Evolutionary conservation across 2,329 filamentous ascomycete species (phyloP).

Genomic region (Microsporum canis): DNA sequence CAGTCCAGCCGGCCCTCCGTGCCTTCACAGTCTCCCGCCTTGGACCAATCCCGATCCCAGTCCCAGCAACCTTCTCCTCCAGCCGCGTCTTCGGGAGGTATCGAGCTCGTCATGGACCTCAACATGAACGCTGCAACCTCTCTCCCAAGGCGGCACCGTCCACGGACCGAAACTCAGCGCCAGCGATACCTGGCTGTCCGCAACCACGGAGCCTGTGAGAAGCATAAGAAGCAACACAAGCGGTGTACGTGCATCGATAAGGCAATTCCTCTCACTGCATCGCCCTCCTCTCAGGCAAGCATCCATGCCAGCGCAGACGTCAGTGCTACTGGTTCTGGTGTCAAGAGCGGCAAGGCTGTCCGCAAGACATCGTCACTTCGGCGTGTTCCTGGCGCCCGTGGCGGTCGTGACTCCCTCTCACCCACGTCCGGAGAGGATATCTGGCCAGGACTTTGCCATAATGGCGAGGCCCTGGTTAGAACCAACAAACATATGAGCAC

Average conservation of each 20-base stretch:
- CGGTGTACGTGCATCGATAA: slow-evolving; percentile 32
- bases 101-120: slow-evolving; percentile 33
- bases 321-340: background rate
- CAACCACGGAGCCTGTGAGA: slow-evolving; percentile 34
- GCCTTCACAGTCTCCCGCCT: background rate
- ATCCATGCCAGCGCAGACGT: background rate
- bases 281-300: background rate
- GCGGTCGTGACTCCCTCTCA: background rate
- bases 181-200: slow-evolving; percentile 35
- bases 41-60: background rate
- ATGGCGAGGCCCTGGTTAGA: background rate
- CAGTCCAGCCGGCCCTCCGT: background rate
- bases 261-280: background rate
- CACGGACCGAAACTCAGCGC: slow-evolving; percentile 31
- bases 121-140: slow-evolving; percentile 35
- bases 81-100: slow-evolving; percentile 16
- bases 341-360: background rate
- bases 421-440: background rate
- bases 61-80: background rate
- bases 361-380: background rate
- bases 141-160: slow-evolving; percentile 33
- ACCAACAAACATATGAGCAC: background rate
- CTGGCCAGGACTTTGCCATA: background rate
- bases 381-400: background rate
- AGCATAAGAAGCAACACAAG: slow-evolving; percentile 35